Evolutionary conservation across 306 rosid genomes (phyloP), one percentile per base, ranked within the genome.

Genomic region (Herpetospermum pedunculosum): DNA sequence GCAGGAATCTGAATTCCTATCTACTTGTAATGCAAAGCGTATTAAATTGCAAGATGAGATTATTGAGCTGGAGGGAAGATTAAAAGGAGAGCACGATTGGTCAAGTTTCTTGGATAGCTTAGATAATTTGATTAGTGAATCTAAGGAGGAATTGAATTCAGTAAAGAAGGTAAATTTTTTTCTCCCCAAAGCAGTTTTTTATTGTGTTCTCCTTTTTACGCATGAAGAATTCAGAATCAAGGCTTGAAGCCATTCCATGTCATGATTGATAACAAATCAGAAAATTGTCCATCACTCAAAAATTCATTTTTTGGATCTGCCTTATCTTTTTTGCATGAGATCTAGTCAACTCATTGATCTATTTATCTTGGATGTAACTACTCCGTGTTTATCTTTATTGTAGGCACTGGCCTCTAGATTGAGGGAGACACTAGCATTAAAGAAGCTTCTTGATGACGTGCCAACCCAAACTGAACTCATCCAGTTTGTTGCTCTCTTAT

Each of bases 381-480:
- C 40, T 15, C n/a, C n/a, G 0, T 68, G 41, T 9, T 26, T 79
- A 46, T 80, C 52, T 32, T 73, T 82, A 49, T 80, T 54, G 44
- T 77, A 94, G 98, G 89, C 85, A 82, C 89, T 88, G 54, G 91
- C 92, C 21, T 80, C 83, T 77, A 80, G 72, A 70, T 68, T 82
- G 62, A 85, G 90, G 83, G 88, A 80, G 73, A 64, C 86, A 57
- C 70, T 94, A 32, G 87, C 88, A 38, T 44, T 80, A 68, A 87
- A 85, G 79, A 83, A 89, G 78, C 82, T 46, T 83, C 88, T 89
- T 78, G 97, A 88, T 72, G 85, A 89, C 18, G 73, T 87, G 26
- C 97, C 96, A 4, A 84, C 89, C 85, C 96, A 86, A 75, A 83
- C 92, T 30, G 99, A 94, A 85, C 77, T 94, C 47, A 55, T 80